Evolutionary conservation across 495 filamentous ascomycete genomes (phyloP).

Genomic region (Neurospora sp.): DNA sequence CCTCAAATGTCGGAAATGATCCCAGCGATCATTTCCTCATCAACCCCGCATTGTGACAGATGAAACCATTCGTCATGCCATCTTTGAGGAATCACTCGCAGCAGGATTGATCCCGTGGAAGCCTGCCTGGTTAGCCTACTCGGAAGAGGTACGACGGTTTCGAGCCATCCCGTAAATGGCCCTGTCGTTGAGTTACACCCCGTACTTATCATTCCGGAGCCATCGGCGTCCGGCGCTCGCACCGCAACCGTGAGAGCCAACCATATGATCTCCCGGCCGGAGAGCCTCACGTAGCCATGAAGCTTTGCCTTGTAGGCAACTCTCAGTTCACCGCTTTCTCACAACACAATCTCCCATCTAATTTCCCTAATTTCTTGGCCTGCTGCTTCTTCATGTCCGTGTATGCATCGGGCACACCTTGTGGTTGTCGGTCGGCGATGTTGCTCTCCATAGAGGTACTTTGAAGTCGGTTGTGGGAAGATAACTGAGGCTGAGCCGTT

Average conservation of each 20-base stretch:
- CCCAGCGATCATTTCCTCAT: not conserved
- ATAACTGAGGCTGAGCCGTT: not conserved
- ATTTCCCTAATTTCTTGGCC: not conserved
- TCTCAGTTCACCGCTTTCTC: not conserved
- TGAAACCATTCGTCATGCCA: not conserved
- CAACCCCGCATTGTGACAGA: not conserved
- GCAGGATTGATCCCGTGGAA: not conserved
- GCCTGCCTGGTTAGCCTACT: not conserved
- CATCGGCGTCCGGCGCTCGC: not conserved
- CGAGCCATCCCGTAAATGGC: not conserved
- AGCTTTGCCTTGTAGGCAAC: not conserved
- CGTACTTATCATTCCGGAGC: not conserved
- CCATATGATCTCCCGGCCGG: not conserved
- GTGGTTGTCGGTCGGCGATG: not conserved
- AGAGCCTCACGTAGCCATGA: not conserved
- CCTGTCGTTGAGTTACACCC: not conserved
- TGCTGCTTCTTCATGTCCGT: not conserved
- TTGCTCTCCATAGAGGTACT: not conserved
- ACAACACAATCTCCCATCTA: not conserved
- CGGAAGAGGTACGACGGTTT: not conserved
- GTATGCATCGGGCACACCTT: not conserved
- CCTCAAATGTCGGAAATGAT: not conserved
- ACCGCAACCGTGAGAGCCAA: not conserved
- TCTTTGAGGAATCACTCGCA: not conserved
- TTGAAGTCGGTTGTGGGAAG: not conserved